Evolutionary conservation across 2,329 filamentous ascomycete genomes (phyloP).

Genomic region (Neopestalotiopsis sp.): DNA sequence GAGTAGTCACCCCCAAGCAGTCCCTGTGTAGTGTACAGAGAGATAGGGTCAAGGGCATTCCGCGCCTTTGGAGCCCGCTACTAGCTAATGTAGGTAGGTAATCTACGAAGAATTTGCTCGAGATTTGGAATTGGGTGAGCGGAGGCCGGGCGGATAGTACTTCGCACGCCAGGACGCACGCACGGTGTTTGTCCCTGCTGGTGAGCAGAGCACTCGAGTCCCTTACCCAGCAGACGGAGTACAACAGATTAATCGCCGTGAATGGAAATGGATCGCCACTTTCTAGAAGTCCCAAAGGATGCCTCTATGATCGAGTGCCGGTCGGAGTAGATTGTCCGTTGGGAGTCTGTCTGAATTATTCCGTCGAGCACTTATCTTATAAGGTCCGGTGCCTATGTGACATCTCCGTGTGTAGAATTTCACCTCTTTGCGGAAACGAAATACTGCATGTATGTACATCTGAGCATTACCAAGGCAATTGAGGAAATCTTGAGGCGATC

Average conservation of each 20-base stretch:
- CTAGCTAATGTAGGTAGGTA: not conserved
- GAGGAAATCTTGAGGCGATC: not conserved
- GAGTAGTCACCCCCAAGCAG: not conserved
- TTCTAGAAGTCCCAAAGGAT: not conserved
- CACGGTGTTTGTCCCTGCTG: not conserved
- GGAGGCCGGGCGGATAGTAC: not conserved
- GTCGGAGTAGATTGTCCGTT: not conserved
- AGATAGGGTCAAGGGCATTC: not conserved
- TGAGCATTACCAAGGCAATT: not conserved
- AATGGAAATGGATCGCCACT: conserved; percentile 2
- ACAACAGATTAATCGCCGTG: not conserved
- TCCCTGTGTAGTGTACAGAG: no score
- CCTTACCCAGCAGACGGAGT: not conserved
- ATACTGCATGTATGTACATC: not conserved
- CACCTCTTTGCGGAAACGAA: no score
- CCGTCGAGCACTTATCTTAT: no score
- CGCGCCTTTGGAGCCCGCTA: not conserved
- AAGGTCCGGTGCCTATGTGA: no score
- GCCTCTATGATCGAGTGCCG: not conserved
- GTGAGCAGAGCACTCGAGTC: not conserved
- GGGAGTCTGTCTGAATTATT: not conserved
- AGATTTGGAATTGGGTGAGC: not conserved
- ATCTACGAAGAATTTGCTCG: not conserved
- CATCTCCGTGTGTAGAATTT: no score
- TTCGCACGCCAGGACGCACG: not conserved